Base-by-base conservation (phyloP, 2,329 filamentous ascomycete species). In the Claviceps humidiphila region DNA sequence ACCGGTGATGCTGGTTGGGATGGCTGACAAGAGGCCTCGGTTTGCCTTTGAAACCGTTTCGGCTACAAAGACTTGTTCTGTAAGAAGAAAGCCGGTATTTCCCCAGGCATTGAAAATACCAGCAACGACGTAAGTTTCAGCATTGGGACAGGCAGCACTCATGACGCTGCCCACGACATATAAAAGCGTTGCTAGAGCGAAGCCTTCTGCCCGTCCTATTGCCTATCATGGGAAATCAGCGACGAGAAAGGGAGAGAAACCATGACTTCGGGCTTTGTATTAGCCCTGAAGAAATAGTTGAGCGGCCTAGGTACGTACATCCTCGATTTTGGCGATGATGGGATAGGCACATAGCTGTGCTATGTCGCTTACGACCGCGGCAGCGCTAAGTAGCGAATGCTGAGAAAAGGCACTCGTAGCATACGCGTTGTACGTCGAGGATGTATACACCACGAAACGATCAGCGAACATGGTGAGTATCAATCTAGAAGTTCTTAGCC, bases 41-140 rank as follows among this genome's bases (percentile, higher is more conserved):
- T 82, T 80, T 57, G 77, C 70, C 34, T 84, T 67, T 43, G 71
- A 74, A 9, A 79, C 80, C 1, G 77, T 79, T 58, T 85, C 81
- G 37, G 80, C 77, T 53, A 80, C 78, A 59, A 84, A 79, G 22
- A 84, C 61, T 47, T 67, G 64, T 48, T 67, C 63, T 55, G 62
- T 66, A 14, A 67, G 64, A 13, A 55, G 57, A 50, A 64, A 67
- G 16, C 62, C 63, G 0, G 63, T 64, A 11, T 61, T 62, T n/a
- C 81, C 80, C 43, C 80, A 73, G n/a, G 74, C 73, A 58, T 82
- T 82, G 53, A 84, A 79, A 8, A 84, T 75, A 47, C 77, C 72
- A 7, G 74, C 77, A 3, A 75, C 60, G 53, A 76, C 71, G 59
- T 77, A 81, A 0, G 73, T 75, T n/a, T 68, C 66, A 4, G 80